A percentile compares a stretch with the other conserved stretches of the same genome.
Conservation (phyloP, 805 yeast species). For the Zygosaccharomyces bailii region DNA sequence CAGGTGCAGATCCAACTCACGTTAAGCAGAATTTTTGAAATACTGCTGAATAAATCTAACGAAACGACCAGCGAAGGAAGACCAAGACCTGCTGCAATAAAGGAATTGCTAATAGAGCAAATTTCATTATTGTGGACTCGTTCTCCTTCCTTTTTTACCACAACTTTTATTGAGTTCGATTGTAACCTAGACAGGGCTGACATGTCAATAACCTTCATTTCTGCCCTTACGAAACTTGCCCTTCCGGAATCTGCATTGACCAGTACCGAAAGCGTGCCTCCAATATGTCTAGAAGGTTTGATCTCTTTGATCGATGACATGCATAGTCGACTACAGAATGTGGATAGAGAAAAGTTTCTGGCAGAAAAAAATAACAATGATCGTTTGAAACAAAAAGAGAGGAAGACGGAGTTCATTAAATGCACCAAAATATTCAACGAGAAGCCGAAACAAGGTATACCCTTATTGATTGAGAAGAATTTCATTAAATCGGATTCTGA, state of each 20-base stretch:
- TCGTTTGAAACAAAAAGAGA: conserved; percentile 35
- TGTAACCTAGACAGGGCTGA: conserved; percentile 88
- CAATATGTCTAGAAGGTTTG: conserved; percentile 86
- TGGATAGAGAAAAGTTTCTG: conserved; percentile 25
- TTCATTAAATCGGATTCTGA: conserved; percentile 56
- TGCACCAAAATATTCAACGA: conserved; percentile 76
- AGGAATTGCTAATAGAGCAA: conserved; percentile 82
- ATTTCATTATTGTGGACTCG: conserved; percentile 79
- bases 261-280: conserved; percentile 87
- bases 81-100: conserved; percentile 43
- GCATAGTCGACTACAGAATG: conserved; percentile 41
- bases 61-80: conserved; percentile 21
- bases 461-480: conserved; percentile 57
- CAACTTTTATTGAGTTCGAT: conserved; percentile 77
- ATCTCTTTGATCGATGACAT: conserved; percentile 65
- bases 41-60: conserved; percentile 38
- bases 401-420: conserved; percentile 70
- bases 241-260: conserved; percentile 78
- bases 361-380: conserved; percentile 20
- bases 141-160: conserved; percentile 71
- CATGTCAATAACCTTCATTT: conserved; percentile 61
- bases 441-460: conserved; percentile 73
- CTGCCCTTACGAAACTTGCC: conserved; percentile 70
- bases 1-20: conserved; percentile 80
- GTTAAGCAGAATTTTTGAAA: conserved; percentile 57